phyloP scores from a whole-genome alignment of 768 basidiomycete genomes.

The Cantharellus anzutake region DNA sequence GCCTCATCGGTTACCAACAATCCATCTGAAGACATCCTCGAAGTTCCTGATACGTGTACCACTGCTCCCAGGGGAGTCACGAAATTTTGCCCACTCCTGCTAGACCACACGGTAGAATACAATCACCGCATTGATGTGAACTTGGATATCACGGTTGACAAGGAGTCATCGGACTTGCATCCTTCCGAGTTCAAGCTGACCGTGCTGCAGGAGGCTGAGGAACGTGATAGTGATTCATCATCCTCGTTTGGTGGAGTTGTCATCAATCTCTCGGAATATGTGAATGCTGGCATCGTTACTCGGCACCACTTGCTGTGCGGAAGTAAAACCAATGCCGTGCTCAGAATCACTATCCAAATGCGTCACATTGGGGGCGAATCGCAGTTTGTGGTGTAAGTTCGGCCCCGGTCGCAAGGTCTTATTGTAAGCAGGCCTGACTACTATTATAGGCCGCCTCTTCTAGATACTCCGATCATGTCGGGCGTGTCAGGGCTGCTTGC shows the following conservation, averaged over 20 bases:
- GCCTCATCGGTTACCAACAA: neutral
- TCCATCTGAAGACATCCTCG: conserved; percentile 7
- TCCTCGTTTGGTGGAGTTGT: conserved; percentile 46
- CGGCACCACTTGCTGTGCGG: conserved; percentile 48
- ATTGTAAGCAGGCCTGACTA: neutral
- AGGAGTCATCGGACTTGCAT: conserved; percentile 28
- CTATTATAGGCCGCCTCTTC: conserved; percentile 31
- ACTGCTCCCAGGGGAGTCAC: conserved; percentile 37
- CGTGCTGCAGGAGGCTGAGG: conserved; percentile 22
- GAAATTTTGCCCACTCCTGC: conserved; percentile 30
- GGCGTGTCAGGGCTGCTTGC: conserved; percentile 45
- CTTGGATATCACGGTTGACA: conserved; percentile 41
- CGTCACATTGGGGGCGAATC: conserved; percentile 35
- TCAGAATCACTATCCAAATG: conserved; percentile 50
- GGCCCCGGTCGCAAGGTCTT: neutral
- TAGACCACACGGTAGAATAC: conserved; percentile 49
- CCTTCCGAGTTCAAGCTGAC: conserved; percentile 47
- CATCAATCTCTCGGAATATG: conserved; percentile 62
- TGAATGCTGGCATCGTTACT: conserved; percentile 34
- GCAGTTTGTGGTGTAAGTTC: conserved; percentile 26
- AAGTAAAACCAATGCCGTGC: conserved; percentile 62
- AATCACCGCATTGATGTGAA: conserved; percentile 35
- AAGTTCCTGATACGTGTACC: neutral
- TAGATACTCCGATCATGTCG: conserved; percentile 51
- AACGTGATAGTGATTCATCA: conserved; percentile 37